Percentiles rank a stretch among this genome's conserved stretches.
Conservation (phyloP, 192 early-diverging fungal species). For the Coemansia sp. region DNA sequence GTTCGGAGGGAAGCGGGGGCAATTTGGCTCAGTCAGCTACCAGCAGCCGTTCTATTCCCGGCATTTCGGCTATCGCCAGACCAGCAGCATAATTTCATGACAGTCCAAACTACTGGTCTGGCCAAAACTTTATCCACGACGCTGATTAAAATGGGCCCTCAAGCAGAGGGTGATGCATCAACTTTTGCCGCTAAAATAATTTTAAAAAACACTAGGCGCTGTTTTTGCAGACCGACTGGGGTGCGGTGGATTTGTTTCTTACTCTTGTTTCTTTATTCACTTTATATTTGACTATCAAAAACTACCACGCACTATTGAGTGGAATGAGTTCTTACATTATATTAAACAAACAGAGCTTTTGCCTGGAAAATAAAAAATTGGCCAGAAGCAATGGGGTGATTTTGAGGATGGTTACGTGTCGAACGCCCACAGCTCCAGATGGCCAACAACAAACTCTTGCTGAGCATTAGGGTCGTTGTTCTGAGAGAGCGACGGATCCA, state of each 20-base stretch:
- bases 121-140: slow-evolving; percentile 1
- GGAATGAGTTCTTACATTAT: too few species aligned
- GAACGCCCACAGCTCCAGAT: slow-evolving; percentile 54
- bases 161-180: background rate
- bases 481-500: slow-evolving; percentile 29
- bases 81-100: slow-evolving; percentile 13
- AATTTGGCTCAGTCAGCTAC: background rate
- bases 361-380: background rate
- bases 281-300: background rate
- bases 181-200: background rate
- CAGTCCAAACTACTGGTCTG: background rate
- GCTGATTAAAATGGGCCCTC: background rate
- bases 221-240: background rate
- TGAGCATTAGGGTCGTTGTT: slow-evolving; percentile 42
- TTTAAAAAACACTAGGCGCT: background rate
- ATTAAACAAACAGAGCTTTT: slow-evolving; percentile 3
- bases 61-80: slow-evolving; percentile 36
- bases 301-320: background rate
- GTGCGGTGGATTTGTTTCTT: background rate
- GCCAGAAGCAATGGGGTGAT: background rate
- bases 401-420: slow-evolving; percentile 9
- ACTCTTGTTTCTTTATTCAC: background rate
- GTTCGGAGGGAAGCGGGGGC: slow-evolving; percentile 6
- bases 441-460: slow-evolving; percentile 49
- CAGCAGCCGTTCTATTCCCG: slow-evolving; percentile 16